Evolutionary conservation across 2,329 filamentous ascomycete genomes (phyloP).

Genomic region (Paraphoma chrysanthemicola): DNA sequence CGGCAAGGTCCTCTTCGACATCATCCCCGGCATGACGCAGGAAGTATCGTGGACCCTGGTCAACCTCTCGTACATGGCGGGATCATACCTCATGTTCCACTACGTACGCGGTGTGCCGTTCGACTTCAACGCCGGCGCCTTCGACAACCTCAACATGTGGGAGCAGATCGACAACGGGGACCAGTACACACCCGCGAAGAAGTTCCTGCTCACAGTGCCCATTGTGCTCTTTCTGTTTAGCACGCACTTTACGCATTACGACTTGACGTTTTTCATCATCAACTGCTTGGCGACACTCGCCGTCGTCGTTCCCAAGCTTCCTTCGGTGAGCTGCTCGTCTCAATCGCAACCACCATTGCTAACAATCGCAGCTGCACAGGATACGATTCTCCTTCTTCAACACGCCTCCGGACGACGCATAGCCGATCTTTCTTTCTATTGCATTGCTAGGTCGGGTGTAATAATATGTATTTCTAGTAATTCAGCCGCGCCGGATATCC

Average conservation of each 20-base stretch:
- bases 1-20: slow-evolving; percentile 96
- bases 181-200: slow-evolving; percentile 98
- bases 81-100: slow-evolving; percentile 99
- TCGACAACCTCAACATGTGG: slow-evolving; percentile 99
- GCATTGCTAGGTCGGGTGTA: slow-evolving; percentile 34
- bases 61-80: slow-evolving; percentile 99
- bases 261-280: slow-evolving; percentile 94
- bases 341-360: slow-evolving; percentile 2
- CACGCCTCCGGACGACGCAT: slow-evolving; percentile 46
- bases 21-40: slow-evolving; percentile 93
- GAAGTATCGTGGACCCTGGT: slow-evolving; percentile 98
- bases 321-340: slow-evolving; percentile 72
- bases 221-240: slow-evolving; percentile 94
- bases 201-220: slow-evolving; percentile 93
- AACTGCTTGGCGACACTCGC: slow-evolving; percentile 92
- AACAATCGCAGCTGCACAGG: slow-evolving; percentile 42
- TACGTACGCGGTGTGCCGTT: slow-evolving; percentile 97
- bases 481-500: slow-evolving; percentile 25
- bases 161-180: slow-evolving; percentile 99
- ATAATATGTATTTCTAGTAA: slow-evolving; percentile 46
- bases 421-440: slow-evolving; percentile 16
- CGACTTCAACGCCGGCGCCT: slow-evolving; percentile 97
- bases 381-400: slow-evolving; percentile 50
- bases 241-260: slow-evolving; percentile 99
- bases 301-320: slow-evolving; percentile 95